These are phyloP conservation scores for Nicotiana noctiflora DNA, from an alignment of 257 asterid genomes.

Conservation along the genomic window DNA sequence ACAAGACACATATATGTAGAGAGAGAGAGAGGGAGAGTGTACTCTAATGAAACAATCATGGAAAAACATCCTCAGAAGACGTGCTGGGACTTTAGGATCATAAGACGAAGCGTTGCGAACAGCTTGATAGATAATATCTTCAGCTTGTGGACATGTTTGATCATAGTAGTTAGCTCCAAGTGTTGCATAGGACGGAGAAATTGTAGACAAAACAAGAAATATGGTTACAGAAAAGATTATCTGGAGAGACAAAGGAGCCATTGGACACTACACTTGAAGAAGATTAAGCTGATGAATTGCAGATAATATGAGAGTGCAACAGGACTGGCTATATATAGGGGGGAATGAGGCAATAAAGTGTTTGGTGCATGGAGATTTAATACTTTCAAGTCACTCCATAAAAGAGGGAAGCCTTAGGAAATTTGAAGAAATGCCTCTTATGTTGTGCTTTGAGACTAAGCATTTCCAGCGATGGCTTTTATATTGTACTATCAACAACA, in stretches of 20 bases:
- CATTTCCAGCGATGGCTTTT: slow-evolving; percentile 26
- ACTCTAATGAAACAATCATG: slow-evolving; percentile 82
- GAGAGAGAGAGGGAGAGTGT: background rate
- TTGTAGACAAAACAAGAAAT: slow-evolving; percentile 22
- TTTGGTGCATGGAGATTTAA: slow-evolving; percentile 24
- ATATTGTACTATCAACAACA: slow-evolving; percentile 7
- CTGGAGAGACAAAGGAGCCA: slow-evolving; percentile 12
- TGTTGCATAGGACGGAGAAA: slow-evolving; percentile 29
- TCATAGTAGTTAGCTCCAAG: slow-evolving; percentile 54
- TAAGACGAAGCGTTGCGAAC: slow-evolving; percentile 35
- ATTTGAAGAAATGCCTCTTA: slow-evolving; percentile 10
- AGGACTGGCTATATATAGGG: slow-evolving; percentile 27
- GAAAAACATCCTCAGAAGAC: slow-evolving; percentile 73
- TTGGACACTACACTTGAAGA: background rate
- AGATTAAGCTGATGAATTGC: background rate
- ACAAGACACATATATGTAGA: background rate
- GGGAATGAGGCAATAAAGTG: background rate
- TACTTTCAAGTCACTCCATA: slow-evolving; percentile 57
- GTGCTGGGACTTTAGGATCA: slow-evolving; percentile 63
- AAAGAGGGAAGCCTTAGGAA: background rate
- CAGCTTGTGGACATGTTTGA: slow-evolving; percentile 63
- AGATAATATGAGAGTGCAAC: slow-evolving; percentile 13
- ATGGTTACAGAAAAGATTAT: background rate
- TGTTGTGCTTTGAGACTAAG: slow-evolving; percentile 55
- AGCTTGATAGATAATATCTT: slow-evolving; percentile 39